Conservation (phyloP, 306 rosid genomes). For the Rosa lucieae region DNA sequence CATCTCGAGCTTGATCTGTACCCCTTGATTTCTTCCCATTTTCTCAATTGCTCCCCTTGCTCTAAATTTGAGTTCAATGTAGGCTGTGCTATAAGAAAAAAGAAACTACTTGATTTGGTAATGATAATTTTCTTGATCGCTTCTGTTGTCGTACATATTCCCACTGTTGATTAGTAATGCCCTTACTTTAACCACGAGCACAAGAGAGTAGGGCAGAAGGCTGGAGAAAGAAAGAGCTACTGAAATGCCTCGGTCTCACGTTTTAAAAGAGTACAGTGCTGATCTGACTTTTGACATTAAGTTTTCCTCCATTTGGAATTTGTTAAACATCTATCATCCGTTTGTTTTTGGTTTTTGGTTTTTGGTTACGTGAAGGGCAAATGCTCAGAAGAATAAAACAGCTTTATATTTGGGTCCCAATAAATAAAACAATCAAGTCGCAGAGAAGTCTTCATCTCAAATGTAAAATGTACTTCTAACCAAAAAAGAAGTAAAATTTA, state of each 20-base stretch:
- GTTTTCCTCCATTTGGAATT: background rate
- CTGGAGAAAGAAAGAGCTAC: background rate
- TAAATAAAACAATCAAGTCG: background rate
- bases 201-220: no score
- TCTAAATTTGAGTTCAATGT: slow-evolving; percentile 34
- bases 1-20: slow-evolving; percentile 6
- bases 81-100: slow-evolving; percentile 33
- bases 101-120: slow-evolving; percentile 14
- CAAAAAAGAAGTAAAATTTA: background rate
- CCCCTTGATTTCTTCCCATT: background rate
- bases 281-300: no score
- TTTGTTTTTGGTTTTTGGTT: background rate
- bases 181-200: background rate
- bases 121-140: slow-evolving; percentile 12
- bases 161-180: background rate
- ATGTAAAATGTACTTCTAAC: background rate
- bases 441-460: background rate
- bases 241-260: background rate
- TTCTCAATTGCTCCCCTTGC: slow-evolving; percentile 5
- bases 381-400: background rate
- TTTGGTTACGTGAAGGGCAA: background rate
- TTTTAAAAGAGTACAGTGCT: background rate
- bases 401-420: background rate
- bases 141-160: background rate
- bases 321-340: background rate